These are phyloP conservation scores for Craspedostauros australis DNA, from an alignment of 108 stramenopile species.

Conservation along the genomic window DNA sequence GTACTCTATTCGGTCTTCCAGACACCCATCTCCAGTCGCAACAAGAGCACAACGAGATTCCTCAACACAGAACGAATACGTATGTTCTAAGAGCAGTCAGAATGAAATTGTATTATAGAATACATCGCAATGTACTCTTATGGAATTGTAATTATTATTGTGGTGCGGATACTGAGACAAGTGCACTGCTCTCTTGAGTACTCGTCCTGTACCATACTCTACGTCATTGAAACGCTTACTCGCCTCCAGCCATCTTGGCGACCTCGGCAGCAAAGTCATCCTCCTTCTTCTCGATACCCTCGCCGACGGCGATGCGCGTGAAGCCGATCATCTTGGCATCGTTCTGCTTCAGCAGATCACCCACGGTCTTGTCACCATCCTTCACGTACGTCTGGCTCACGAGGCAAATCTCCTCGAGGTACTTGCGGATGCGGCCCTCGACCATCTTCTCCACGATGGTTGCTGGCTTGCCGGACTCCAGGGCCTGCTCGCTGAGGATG, in stretches of 20 bases:
- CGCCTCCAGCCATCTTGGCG: conserved; percentile 54
- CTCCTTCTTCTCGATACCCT: conserved; percentile 80
- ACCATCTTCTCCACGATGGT: conserved; percentile 83
- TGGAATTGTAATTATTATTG: too few species aligned
- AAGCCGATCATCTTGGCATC: conserved; percentile 74
- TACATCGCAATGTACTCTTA: too few species aligned
- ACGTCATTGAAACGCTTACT: too few species aligned
- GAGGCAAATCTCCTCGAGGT: conserved; percentile 63
- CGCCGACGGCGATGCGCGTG: conserved; percentile 66
- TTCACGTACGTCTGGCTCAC: conserved; percentile 73
- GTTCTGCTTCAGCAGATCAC: conserved; percentile 60
- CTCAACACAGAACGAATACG: too few species aligned
- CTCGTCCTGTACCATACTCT: too few species aligned
- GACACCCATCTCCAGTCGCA: too few species aligned
- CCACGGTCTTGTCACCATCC: conserved; percentile 65
- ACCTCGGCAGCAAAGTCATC: conserved; percentile 77
- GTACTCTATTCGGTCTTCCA: too few species aligned
- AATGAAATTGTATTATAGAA: too few species aligned
- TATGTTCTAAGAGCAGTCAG: too few species aligned
- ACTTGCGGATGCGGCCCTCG: conserved; percentile 73
- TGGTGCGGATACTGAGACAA: too few species aligned
- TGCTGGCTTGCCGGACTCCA: conserved; percentile 69
- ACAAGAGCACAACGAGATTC: too few species aligned
- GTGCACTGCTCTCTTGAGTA: too few species aligned
- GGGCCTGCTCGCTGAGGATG: conserved; percentile 55